These are phyloP conservation scores for Artomyces pyxidatus DNA, from an alignment of 768 basidiomycete genomes.

Conservation along the genomic window DNA sequence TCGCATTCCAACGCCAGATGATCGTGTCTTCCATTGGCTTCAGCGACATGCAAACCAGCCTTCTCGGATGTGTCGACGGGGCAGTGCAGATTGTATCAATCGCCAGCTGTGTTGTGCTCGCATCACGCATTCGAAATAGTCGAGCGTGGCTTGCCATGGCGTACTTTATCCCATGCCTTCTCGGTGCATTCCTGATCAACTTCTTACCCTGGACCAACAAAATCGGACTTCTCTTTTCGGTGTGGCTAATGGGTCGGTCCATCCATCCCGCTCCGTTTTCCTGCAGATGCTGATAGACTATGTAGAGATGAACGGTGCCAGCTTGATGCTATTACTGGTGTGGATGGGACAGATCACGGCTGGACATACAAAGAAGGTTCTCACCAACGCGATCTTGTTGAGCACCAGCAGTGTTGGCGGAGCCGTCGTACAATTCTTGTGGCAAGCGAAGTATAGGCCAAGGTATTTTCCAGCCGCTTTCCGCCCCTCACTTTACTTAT, in stretches of 20 bases:
- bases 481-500: neutral
- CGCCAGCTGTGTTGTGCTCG: slow-evolving; percentile 52
- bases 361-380: slow-evolving; percentile 67
- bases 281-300: slow-evolving; percentile 11
- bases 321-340: slow-evolving; percentile 51
- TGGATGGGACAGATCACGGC: slow-evolving; percentile 63
- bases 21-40: slow-evolving; percentile 65
- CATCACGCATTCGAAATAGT: slow-evolving; percentile 44
- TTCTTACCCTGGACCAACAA: slow-evolving; percentile 57
- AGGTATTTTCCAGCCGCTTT: slow-evolving; percentile 30
- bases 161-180: slow-evolving; percentile 57
- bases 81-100: slow-evolving; percentile 61
- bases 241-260: slow-evolving; percentile 52
- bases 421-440: slow-evolving; percentile 69
- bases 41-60: slow-evolving; percentile 52
- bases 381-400: slow-evolving; percentile 65
- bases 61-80: slow-evolving; percentile 61
- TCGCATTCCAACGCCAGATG: slow-evolving; percentile 57
- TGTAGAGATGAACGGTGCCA: slow-evolving; percentile 46
- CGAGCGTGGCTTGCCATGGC: slow-evolving; percentile 56
- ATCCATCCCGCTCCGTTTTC: no score
- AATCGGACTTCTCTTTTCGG: slow-evolving; percentile 52
- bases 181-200: slow-evolving; percentile 56
- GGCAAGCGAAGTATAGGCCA: slow-evolving; percentile 60
- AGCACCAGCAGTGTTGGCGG: slow-evolving; percentile 64